Base-by-base conservation (phyloP, 306 rosid species). In the Cicer yamashitae region DNA sequence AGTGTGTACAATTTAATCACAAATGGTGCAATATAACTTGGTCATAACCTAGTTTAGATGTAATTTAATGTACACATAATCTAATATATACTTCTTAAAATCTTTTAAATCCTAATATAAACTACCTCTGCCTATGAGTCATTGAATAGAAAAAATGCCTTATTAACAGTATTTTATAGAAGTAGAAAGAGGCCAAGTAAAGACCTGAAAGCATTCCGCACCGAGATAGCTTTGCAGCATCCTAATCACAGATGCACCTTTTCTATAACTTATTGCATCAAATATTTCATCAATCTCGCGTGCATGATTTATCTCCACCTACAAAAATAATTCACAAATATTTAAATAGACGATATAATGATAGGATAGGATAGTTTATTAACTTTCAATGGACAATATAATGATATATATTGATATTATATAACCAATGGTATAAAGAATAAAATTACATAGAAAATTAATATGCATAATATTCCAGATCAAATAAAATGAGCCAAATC, bases 221-320 rank as follows among this genome's bases (percentile, higher is more conserved):
- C 98, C 98, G 14, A 94, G 98, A 82, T 91, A 94, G 85, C 96
- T 94, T 70, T 94, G 97, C 70, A 94, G 87, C 98, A 94, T 94
- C 86, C 96, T 86, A 73, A 94, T 94, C 43, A 94, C 90, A 74
- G 96, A 86, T 77, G 98, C 98, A 65, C 98, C 98, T 85, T 94
- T 94, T 60, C 85, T 82, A 12, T 94, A 91, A 79, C 96, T 94
- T 82, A 94, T 90, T 20, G 97, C 89, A 79, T 94, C 98, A 87
- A 91, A 94, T 84, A 94, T 90, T 83, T 94, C 96, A 85, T 91
- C 94, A 43, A 91, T 87, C 88, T 94, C 98, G 18, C 74, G 47
- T 53, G 97, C 98, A 86, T 88, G 97, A 82, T 94, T 94, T 71
- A 94, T 62, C 77, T 94, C 98, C 66, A 94, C 97, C 98, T 94